These are phyloP conservation scores for Bryoerythrophyllum caledonicum DNA, from an alignment of 225 moss, liverwort and hornwort species.

Conservation along the genomic window DNA sequence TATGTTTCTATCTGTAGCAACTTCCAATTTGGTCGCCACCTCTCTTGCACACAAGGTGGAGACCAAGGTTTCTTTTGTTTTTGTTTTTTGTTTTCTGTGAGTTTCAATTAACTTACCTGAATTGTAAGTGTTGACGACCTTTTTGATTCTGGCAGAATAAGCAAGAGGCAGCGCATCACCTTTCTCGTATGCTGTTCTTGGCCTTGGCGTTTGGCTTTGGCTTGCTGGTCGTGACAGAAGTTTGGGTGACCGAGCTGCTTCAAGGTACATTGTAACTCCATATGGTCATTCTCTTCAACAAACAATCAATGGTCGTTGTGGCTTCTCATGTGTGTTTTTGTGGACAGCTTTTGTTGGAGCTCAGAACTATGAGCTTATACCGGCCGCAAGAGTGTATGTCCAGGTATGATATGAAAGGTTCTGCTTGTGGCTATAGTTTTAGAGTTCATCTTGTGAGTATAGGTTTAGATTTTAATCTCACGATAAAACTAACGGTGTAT, in stretches of 20 bases:
- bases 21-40: constrained; percentile 89
- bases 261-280: constrained; percentile 45
- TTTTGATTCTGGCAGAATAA: constrained; percentile 41
- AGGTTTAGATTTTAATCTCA: too few species aligned
- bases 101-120: constrained; percentile 1
- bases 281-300: neutral
- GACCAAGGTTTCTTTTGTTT: too few species aligned
- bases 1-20: constrained; percentile 89
- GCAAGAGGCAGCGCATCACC: constrained; percentile 66
- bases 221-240: constrained; percentile 60
- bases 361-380: constrained; percentile 62
- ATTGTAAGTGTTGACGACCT: neutral
- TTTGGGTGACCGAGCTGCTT: constrained; percentile 66
- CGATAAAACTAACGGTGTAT: neutral
- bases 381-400: constrained; percentile 71
- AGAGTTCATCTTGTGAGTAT: neutral
- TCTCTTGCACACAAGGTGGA: constrained; percentile 82
- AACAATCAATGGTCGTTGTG: neutral
- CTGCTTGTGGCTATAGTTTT: neutral
- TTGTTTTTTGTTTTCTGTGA: neutral
- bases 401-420: constrained; percentile 45
- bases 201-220: constrained; percentile 66
- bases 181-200: constrained; percentile 80
- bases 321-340: neutral
- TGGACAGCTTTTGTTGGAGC: constrained; percentile 74